Base-by-base conservation (phyloP, 139 green algal genomes). In the Ulvella scutata region DNA sequence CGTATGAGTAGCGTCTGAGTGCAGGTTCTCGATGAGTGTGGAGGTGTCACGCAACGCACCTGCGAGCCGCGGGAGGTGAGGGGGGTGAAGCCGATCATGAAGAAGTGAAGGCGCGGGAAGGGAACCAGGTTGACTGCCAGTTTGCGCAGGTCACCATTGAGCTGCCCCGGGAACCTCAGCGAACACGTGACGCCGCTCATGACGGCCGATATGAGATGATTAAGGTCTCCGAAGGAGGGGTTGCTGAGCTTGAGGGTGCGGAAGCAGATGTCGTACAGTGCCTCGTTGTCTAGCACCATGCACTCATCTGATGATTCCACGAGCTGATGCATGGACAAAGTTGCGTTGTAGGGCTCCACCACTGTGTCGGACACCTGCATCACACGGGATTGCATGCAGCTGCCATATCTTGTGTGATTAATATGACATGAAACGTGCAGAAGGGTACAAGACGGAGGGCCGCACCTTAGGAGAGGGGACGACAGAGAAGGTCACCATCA, bases 251-350 rank as follows among this genome's bases (percentile, higher is more conserved):
- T 97, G 43, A 97, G 81, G 74, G 92, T 97, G 81, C 91, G 91
- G 92, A 97, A 98, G 91, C 93, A 97, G 79, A 98, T 98, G 81
- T 98, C 92, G 77, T 94, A 94, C 73, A 96, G 85, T 2, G 89
- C 88, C 84, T 93, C 88, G 79, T 92, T 91, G 62, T 91, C 87
- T 4, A 96, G 85, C 35, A 96, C 85, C 89, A 98, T 97, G 87
- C 90, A 97, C 89, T 97, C 93, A 61, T 98, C 92, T 37, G 93
- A 92, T 76, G 97, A 97, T 83, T 98, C 93, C 13, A 97, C 90
- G 60, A 97, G 83, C 80, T 96, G 90, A 77, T 96, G 90, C 4
- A 94, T 87, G 44, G 90, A 94, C 36, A 96, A 83, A 6, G 89
- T 96, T 40, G 88, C 88, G 73, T 96, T 96, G 83, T 94, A 96